Evolutionary conservation across 2,329 filamentous ascomycete genomes (phyloP).

Genomic region (Cryphonectria parasitica): DNA sequence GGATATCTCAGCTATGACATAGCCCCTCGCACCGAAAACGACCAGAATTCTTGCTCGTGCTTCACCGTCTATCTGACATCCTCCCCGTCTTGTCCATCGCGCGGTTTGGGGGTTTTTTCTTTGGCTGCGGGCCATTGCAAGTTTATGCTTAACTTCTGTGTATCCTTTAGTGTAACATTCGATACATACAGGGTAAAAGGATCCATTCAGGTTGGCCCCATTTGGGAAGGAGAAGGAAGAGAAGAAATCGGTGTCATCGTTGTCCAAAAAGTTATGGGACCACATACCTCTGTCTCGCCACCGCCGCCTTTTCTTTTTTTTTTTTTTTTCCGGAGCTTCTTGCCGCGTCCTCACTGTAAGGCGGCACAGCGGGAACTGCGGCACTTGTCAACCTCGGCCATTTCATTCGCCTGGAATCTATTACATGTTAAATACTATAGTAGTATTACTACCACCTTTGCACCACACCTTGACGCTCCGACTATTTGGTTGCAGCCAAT

Average conservation of each 20-base stretch:
- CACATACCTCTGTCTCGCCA: not conserved
- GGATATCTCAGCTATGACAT: constrained; percentile 11
- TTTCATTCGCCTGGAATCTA: not conserved
- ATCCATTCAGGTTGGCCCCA: no score
- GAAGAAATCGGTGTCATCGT: not conserved
- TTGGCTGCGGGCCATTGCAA: no score
- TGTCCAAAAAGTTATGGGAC: not conserved
- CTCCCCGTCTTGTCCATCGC: not conserved
- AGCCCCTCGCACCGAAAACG: not conserved
- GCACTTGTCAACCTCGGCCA: not conserved
- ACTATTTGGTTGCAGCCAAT: not conserved
- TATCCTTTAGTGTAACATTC: no score
- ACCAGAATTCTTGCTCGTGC: not conserved
- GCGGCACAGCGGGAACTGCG: not conserved
- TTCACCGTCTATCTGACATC: no score
- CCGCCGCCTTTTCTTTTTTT: not conserved
- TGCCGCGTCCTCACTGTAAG: not conserved
- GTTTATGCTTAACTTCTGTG: not conserved
- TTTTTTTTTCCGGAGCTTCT: not conserved
- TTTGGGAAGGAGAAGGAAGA: no score
- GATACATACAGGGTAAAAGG: no score
- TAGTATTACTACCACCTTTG: not conserved
- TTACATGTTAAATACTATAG: not conserved
- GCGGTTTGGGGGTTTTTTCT: no score
- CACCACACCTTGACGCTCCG: not conserved